Conservation (phyloP, 2,329 filamentous ascomycete species). For the Stagonosporopsis tanaceti region DNA sequence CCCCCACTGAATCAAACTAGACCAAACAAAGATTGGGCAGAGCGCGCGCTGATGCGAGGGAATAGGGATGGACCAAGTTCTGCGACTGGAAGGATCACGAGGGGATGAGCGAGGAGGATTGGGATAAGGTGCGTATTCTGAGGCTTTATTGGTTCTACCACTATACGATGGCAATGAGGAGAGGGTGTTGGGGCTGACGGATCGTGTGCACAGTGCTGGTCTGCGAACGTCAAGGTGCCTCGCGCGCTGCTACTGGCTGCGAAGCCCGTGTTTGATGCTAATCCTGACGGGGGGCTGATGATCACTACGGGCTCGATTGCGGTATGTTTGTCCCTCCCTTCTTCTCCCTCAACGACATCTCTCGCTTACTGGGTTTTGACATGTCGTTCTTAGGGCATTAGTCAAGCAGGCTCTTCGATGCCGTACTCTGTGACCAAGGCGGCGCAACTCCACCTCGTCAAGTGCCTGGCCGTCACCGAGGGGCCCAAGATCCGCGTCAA, state of each 20-base stretch:
- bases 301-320: slow-evolving; percentile 71
- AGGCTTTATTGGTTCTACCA: background rate
- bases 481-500: slow-evolving; percentile 71
- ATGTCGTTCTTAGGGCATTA: slow-evolving; percentile 51
- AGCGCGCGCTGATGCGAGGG: background rate
- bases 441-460: slow-evolving; percentile 73
- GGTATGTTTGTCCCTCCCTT: slow-evolving; percentile 46
- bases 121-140: slow-evolving; percentile 62
- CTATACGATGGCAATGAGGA: too few species aligned
- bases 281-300: slow-evolving; percentile 69
- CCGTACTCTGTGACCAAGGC: slow-evolving; percentile 82
- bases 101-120: slow-evolving; percentile 66
- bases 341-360: background rate
- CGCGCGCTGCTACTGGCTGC: slow-evolving; percentile 64
- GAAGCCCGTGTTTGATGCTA: slow-evolving; percentile 65
- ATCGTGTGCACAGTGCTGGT: slow-evolving; percentile 60
- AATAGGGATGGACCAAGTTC: slow-evolving; percentile 68
- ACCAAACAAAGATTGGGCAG: background rate
- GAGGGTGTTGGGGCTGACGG: background rate
- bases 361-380: background rate
- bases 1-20: slow-evolving; percentile 32
- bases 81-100: slow-evolving; percentile 65
- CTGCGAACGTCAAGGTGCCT: slow-evolving; percentile 65
- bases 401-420: slow-evolving; percentile 65
- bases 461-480: slow-evolving; percentile 68